A percentile compares a stretch with the other conserved stretches of the same genome.
phyloP scores from a whole-genome alignment of 2,329 filamentous ascomycete genomes.

The Fusarium tjaetaba region DNA sequence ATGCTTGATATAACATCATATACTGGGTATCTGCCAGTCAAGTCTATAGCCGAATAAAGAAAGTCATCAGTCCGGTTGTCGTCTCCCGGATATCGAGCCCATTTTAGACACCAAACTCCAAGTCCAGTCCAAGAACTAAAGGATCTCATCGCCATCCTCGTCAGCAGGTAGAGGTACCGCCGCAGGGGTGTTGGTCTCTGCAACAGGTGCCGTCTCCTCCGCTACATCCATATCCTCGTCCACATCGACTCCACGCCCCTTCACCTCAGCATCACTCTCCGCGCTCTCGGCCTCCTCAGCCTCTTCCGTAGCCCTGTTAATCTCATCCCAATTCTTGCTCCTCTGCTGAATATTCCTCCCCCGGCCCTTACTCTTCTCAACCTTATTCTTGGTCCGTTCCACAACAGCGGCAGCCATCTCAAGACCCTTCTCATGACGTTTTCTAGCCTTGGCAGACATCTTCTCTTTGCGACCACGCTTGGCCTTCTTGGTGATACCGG shows the following conservation, averaged over 20 bases:
- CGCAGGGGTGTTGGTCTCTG: background rate
- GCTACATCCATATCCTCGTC: slow-evolving; percentile 51
- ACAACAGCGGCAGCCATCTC: slow-evolving; percentile 69
- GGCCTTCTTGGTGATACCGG: slow-evolving; percentile 74
- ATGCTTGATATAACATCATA: slow-evolving; percentile 24
- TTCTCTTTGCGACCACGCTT: slow-evolving; percentile 66
- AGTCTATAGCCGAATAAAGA: slow-evolving; percentile 31
- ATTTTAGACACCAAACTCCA: slow-evolving; percentile 46
- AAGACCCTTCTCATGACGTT: slow-evolving; percentile 65
- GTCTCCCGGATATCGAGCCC: slow-evolving; percentile 26
- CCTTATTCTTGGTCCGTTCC: slow-evolving; percentile 67
- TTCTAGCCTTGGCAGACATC: slow-evolving; percentile 64
- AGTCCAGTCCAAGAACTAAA: slow-evolving; percentile 37
- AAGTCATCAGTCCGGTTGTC: slow-evolving; percentile 27
- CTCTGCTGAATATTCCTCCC: slow-evolving; percentile 59
- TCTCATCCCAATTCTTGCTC: slow-evolving; percentile 66
- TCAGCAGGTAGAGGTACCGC: slow-evolving; percentile 31
- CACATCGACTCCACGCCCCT: slow-evolving; percentile 44
- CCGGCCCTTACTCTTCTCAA: slow-evolving; percentile 63
- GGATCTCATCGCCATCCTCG: slow-evolving; percentile 49
- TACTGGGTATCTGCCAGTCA: slow-evolving; percentile 38
- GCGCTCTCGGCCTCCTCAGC: background rate
- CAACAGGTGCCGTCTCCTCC: background rate
- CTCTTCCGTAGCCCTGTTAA: slow-evolving; percentile 57
- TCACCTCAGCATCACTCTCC: slow-evolving; percentile 21